Evolutionary conservation across 1,139 yeast genomes (phyloP).

Genomic region (Suhomyces guaymorum): DNA sequence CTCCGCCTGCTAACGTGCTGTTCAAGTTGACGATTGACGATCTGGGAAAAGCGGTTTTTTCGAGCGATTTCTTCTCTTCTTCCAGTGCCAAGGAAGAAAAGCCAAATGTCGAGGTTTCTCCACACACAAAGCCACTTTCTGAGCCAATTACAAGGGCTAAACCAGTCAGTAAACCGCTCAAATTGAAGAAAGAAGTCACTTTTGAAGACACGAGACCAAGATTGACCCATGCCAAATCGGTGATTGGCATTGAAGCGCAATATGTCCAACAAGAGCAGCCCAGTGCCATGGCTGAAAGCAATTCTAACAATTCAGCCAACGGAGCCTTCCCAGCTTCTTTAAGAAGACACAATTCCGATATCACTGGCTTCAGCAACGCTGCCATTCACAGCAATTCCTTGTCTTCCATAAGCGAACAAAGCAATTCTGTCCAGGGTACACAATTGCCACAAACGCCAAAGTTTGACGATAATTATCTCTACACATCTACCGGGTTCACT

Average conservation of each 20-base stretch:
- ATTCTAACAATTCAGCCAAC: background rate
- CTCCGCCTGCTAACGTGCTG: constrained; percentile 26
- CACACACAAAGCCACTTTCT: constrained; percentile 4
- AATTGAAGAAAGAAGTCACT: constrained; percentile 1
- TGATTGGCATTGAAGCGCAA: constrained; percentile 32
- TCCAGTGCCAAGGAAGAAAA: background rate
- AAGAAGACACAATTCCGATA: constrained; percentile 37
- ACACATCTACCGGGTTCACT: constrained; percentile 36
- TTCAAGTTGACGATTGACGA: constrained; percentile 44
- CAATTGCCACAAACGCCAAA: constrained; percentile 40
- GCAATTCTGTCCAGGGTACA: constrained; percentile 5
- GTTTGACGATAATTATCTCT: constrained; percentile 32
- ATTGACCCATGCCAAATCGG: constrained; percentile 32
- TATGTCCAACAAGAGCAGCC: constrained; percentile 7
- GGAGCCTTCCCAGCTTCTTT: constrained; percentile 17
- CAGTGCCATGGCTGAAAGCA: too few relatives aligned
- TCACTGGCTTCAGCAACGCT: constrained; percentile 22
- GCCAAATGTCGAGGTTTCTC: constrained; percentile 1
- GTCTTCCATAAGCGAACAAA: constrained; percentile 21
- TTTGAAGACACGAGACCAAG: constrained; percentile 20
- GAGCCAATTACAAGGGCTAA: constrained; percentile 3
- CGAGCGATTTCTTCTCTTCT: constrained; percentile 23
- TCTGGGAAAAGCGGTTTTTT: constrained; percentile 49
- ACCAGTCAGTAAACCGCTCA: background rate
- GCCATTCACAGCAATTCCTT: constrained; percentile 10